Evolutionary conservation across 2,329 filamentous ascomycete genomes (phyloP), one percentile per base, ranked within the genome.

Genomic region (Microdochium nivale): DNA sequence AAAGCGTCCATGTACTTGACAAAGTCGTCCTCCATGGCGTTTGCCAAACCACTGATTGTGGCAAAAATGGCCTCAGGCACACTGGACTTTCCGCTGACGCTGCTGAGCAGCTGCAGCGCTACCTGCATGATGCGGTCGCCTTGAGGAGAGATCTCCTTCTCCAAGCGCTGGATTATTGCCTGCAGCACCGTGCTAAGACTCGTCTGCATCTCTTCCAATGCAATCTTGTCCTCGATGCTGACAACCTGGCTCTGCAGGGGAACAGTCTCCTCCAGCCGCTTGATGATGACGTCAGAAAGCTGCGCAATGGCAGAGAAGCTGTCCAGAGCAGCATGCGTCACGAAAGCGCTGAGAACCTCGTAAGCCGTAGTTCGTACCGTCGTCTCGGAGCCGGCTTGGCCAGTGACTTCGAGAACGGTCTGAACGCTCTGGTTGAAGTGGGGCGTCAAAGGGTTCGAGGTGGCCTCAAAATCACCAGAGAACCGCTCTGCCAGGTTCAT

Each of bases 401-500:
- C 88, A 21, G 94, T 97, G 52, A 96, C 86, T 51, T 86, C 78
- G 52, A 99, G 79, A 50, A 99, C 79, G 54, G 88, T 90, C 63
- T 83, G 83, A 54, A 97, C 86, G 66, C 91, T 96, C 62, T 91
- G 83, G 71, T 96, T 87, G 75, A 99, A 99, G 73, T 96, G 90
- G 56, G 86, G 83, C 2, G 91, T 95, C 49, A 99, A 77, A 44
- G 90, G 80, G 73, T 97, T 99, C 61, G 86, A 76, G 43, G 76
- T 62, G 54, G 85, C 86, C 49, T 88, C 89, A 52, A 85, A 79
- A 51, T 96, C 91, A 53, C 90, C 90, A 27, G 90, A 88, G 67
- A 97, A 99, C 55, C 91, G 87, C 67, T 99, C 94, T 11, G 94
- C 92, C 65, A 99, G 75, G 72, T 97, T 99, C 89, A 99, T 97